phyloP scores from a whole-genome alignment of 257 asterid species.

The Solanum bukasovii region DNA sequence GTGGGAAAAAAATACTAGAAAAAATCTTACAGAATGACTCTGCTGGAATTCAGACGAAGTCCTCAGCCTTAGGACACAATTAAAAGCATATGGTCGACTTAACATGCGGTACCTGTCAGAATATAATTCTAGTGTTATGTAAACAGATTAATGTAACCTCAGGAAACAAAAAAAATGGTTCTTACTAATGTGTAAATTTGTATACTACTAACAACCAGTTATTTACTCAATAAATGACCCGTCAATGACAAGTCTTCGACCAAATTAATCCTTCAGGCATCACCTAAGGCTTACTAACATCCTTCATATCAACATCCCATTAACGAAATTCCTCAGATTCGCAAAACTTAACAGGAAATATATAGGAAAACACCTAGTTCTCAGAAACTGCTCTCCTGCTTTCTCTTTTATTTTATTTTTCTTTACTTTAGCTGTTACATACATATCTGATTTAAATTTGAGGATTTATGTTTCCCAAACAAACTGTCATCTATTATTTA shows the following conservation, averaged over 20 bases:
- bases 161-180: not conserved
- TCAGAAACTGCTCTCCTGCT: not conserved
- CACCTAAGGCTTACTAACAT: not conserved
- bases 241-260: not conserved
- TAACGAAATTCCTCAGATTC: not conserved
- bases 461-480: not conserved
- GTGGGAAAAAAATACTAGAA: not conserved
- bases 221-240: not conserved
- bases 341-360: not conserved
- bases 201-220: not conserved
- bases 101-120: slow-evolving; percentile 91
- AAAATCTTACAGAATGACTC: slow-evolving; percentile 65
- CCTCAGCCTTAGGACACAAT: slow-evolving; percentile 87
- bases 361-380: not conserved
- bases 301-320: not conserved
- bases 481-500: not conserved
- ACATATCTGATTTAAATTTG: not conserved
- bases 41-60: slow-evolving; percentile 86
- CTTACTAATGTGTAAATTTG: not conserved
- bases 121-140: slow-evolving; percentile 22
- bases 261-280: not conserved
- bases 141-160: not conserved
- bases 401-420: not conserved
- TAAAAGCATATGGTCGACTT: slow-evolving; percentile 91
- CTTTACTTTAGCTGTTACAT: not conserved